These are phyloP conservation scores for Neopestalotiopsis rosae DNA, from an alignment of 2,329 filamentous ascomycete species.

Conservation along the genomic window DNA sequence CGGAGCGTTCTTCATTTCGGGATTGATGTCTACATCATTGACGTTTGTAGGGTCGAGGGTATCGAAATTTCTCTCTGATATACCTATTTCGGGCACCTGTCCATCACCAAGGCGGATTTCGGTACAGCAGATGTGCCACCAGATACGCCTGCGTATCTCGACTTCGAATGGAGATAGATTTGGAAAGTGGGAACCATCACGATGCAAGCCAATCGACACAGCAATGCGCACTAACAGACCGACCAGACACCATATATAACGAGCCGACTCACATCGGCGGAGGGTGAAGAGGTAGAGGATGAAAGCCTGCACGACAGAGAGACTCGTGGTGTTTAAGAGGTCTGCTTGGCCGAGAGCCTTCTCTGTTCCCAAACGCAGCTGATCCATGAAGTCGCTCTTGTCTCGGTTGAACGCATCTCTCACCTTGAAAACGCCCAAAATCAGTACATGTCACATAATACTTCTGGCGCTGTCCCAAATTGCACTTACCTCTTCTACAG, in stretches of 20 bases:
- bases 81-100: conserved; percentile 66
- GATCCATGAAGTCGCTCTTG: conserved; percentile 42
- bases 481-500: conserved; percentile 57
- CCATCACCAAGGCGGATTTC: conserved; percentile 67
- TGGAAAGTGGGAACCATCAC: conserved; percentile 59
- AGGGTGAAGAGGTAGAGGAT: conserved; percentile 56
- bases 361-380: conserved; percentile 49
- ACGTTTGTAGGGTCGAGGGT: conserved; percentile 57
- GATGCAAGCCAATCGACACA: conserved; percentile 64
- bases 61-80: conserved; percentile 63
- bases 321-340: conserved; percentile 54
- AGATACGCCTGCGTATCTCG: conserved; percentile 63
- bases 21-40: conserved; percentile 52
- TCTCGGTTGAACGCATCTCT: conserved; percentile 43
- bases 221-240: conserved; percentile 64
- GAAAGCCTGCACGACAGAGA: conserved; percentile 58
- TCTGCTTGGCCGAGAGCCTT: conserved; percentile 54
- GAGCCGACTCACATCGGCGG: conserved; percentile 49
- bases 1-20: conserved; percentile 39
- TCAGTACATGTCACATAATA: not conserved
- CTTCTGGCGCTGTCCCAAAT: not conserved
- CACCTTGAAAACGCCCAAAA: conserved; percentile 24
- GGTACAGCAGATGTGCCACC: conserved; percentile 66
- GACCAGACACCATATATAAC: conserved; percentile 60
- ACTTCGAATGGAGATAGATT: conserved; percentile 62